phyloP scores from a whole-genome alignment of 1,284 basidiomycete genomes.

The Moesziomyces antarcticus region DNA sequence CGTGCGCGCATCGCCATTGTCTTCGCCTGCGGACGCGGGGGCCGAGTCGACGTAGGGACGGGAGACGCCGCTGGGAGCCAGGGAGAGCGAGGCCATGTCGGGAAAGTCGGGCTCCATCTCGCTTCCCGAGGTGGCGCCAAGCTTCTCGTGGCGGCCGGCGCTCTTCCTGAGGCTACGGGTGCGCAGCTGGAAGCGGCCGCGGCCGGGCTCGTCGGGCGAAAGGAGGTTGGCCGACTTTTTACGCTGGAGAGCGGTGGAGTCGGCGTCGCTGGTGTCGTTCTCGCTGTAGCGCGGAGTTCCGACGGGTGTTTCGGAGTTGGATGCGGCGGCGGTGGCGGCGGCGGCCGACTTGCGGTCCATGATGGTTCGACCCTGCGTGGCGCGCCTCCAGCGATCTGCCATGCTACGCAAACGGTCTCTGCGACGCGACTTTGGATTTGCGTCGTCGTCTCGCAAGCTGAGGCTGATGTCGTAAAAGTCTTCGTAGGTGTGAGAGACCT shows the following conservation, averaged over 20 bases:
- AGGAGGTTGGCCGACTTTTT: slow-evolving; percentile 69
- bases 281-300: slow-evolving; percentile 47
- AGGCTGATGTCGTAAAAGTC: slow-evolving; percentile 93
- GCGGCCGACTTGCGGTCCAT: slow-evolving; percentile 35
- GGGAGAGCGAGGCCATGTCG: slow-evolving; percentile 49
- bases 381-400: slow-evolving; percentile 49
- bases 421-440: slow-evolving; percentile 40
- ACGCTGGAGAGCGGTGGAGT: slow-evolving; percentile 70
- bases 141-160: slow-evolving; percentile 34
- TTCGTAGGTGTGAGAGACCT: slow-evolving; percentile 86
- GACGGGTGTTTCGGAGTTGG: slow-evolving; percentile 29
- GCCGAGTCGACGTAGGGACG: slow-evolving; percentile 33
- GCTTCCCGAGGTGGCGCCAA: slow-evolving; percentile 44
- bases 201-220: slow-evolving; percentile 35
- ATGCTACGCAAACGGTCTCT: slow-evolving; percentile 50
- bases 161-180: slow-evolving; percentile 40
- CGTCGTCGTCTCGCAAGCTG: slow-evolving; percentile 72
- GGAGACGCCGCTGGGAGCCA: slow-evolving; percentile 25
- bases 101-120: slow-evolving; percentile 55
- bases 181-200: slow-evolving; percentile 41
- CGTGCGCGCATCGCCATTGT: slow-evolving; percentile 40
- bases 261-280: slow-evolving; percentile 73
- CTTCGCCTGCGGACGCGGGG: slow-evolving; percentile 44
- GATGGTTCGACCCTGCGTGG: slow-evolving; percentile 34
- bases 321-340: slow-evolving; percentile 27